Evolutionary conservation across 2,329 filamentous ascomycete genomes (phyloP), one percentile per base, ranked within the genome.

Genomic region (Aspergillus awamori): DNA sequence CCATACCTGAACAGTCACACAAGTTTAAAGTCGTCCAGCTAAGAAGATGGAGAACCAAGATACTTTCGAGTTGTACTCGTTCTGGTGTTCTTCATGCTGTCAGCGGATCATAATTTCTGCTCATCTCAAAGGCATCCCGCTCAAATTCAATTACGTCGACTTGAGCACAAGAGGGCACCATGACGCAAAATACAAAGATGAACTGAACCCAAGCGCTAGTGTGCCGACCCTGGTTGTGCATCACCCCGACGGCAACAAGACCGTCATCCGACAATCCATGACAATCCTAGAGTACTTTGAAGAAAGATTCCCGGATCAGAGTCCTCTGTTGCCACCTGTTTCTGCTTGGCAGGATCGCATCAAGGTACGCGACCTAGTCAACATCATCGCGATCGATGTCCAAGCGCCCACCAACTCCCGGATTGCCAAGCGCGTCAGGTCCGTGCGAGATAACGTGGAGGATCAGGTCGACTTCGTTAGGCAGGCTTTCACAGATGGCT

Each of bases 331-430:
- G 53, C 53, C 53, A 4, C 38, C 53, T n/a, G 7, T 15, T n/a
- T 15, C 13, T 6, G 53, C 39, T 5, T 33, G 39, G 39, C 24
- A 45, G 20, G n/a, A 33, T 8, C 53, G 53, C 22, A 45, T 45
- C 53, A 28, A 45, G 6, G 39, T 56, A 39, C 53, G 53, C 26
- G 53, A 56, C 24, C 8, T 56, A 10, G 39, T 47, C 26, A 56
- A 56, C 53, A 30, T 56, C 26, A 56, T 56, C 41, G 43, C 53
- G 24, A 56, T 45, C 26, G 53, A 56, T 26, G 43, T 56, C 10
- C 53, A 56, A n/a, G 39, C 53, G 22, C 22, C 41, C 26, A 47
- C 22, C 3, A 47, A 56, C n/a, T 43, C 39, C 11, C 53, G 53
- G n/a, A 36, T 56, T 11, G 38, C 38, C 17, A 41, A 41, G 13